Base-by-base conservation (phyloP, 129 eudicot genomes). In the Artemisia argyi region DNA sequence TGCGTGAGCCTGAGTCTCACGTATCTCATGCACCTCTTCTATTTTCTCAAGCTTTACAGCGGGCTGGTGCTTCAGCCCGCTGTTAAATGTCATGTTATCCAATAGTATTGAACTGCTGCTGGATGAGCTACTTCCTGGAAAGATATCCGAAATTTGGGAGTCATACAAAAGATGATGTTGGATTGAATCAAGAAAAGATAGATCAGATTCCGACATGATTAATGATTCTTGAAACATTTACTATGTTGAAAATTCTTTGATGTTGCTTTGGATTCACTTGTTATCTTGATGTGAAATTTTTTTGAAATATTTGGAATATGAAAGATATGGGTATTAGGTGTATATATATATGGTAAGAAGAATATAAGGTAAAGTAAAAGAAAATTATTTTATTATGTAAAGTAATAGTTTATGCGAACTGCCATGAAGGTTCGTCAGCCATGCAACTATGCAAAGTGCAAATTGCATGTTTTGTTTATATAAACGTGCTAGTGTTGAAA, bases 191-290 rank as follows among this genome's bases (percentile, higher is more conserved):
- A 85, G 89, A 58, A 78, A 69, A 16, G 80, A 42, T 9, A 85
- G 75, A 73, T 85, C 89, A 48, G 80, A 73, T 17, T 79, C 74
- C 7, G 83, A 65, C 64, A 82, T 76, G 73, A 71, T 54, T 71
- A 64, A 20, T 26, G 65, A 50, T 24, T 72, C 69, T 69, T 80
- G 68, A 47, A 59, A 74, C 80, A 79, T 78, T 18, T 61, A 14
- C 0, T 48, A 30, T 56, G 46, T 39, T 7, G 46, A 39, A 39
- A 39, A 7, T 39, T 39, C 46, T 39, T 39, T 7, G 46, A 39
- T 39, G 46, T 39, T n/a, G n/a, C n/a, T n/a, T n/a, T n/a, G n/a
- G n/a, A 39, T 19, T 55, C n/a, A n/a, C 26, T 65, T 22, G 73
- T 24, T 59, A 75, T 22, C 24, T 75, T 76, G 75, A 60, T 47